Evolutionary conservation across 1,139 yeast genomes (phyloP).

Genomic region (Kodamaea alishanica): DNA sequence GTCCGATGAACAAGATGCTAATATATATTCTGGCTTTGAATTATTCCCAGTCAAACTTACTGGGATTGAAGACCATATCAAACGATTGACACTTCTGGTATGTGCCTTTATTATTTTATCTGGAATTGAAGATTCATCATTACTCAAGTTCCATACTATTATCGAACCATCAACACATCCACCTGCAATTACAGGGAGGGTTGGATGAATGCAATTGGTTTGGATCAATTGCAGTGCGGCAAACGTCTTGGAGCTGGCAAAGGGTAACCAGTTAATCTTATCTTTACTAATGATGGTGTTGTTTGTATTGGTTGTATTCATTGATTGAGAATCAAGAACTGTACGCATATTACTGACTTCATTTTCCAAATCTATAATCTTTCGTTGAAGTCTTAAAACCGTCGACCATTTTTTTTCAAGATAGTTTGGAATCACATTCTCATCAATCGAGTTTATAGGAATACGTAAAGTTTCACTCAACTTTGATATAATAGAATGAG

Average conservation of each 20-base stretch:
- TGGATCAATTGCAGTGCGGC: slow-evolving; percentile 63
- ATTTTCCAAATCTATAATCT: slow-evolving; percentile 56
- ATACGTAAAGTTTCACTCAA: slow-evolving; percentile 9
- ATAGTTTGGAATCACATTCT: slow-evolving; percentile 41
- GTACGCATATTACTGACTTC: slow-evolving; percentile 41
- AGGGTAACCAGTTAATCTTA: slow-evolving; percentile 69
- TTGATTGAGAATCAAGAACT: slow-evolving; percentile 36
- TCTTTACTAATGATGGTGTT: slow-evolving; percentile 20
- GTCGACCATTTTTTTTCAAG: slow-evolving; percentile 89
- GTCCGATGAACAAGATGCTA: slow-evolving; percentile 73
- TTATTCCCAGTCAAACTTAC: slow-evolving; percentile 22
- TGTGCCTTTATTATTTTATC: slow-evolving; percentile 71
- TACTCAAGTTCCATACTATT: slow-evolving; percentile 63
- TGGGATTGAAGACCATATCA: slow-evolving; percentile 50
- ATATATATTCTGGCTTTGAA: slow-evolving; percentile 17
- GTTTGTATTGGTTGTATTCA: slow-evolving; percentile 2
- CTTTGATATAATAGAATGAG: slow-evolving; percentile 4
- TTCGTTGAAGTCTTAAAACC: slow-evolving; percentile 73
- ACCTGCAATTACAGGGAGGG: slow-evolving; percentile 58
- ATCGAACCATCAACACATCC: slow-evolving; percentile 76
- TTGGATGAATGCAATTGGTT: slow-evolving; percentile 69
- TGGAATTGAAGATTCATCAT: slow-evolving; percentile 61
- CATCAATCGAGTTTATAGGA: slow-evolving; percentile 13
- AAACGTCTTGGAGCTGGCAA: slow-evolving; percentile 46
- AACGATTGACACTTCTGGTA: slow-evolving; percentile 61